phyloP scores from a whole-genome alignment of 768 basidiomycete species.

The Suillus placidus region DNA sequence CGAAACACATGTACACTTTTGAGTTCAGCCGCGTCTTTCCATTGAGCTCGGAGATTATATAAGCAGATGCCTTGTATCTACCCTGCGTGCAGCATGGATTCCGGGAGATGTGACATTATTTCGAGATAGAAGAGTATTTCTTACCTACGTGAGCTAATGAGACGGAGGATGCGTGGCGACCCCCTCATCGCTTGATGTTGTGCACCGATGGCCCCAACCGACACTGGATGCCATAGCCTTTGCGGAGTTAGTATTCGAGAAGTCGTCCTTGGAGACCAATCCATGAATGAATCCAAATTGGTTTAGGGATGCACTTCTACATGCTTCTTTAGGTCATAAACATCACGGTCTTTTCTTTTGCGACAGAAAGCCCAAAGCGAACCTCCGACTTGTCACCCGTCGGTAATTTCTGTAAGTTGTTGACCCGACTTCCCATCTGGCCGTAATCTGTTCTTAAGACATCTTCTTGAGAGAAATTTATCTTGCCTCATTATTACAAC shows the following conservation, averaged over 20 bases:
- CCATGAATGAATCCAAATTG: constrained; percentile 6
- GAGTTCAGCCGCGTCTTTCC: constrained; percentile 12
- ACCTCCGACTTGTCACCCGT: constrained; percentile 31
- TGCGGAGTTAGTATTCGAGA: constrained; percentile 38
- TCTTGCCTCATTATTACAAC: constrained; percentile 27
- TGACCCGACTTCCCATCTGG: constrained; percentile 32
- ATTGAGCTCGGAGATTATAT: constrained; percentile 34
- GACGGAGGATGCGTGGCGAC: constrained; percentile 14
- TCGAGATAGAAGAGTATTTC: constrained; percentile 13
- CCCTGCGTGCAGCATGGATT: not conserved
- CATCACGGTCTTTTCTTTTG: constrained; percentile 23
- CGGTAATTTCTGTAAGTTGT: constrained; percentile 31
- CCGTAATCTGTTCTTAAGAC: constrained; percentile 27
- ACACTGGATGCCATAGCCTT: constrained; percentile 26
- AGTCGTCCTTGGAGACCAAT: constrained; percentile 31
- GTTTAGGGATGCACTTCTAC: constrained; percentile 6
- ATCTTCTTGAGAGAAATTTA: constrained; percentile 25
- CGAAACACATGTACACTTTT: not conserved
- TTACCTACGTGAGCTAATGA: constrained; percentile 12
- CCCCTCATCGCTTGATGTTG: constrained; percentile 31
- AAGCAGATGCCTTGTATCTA: constrained; percentile 23
- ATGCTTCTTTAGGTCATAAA: constrained; percentile 28
- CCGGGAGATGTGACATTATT: constrained; percentile 18
- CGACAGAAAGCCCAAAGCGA: constrained; percentile 27
- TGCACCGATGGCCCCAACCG: constrained; percentile 26